These are phyloP conservation scores for Chaetothyriales sp. DNA, from an alignment of 2,329 filamentous ascomycete genomes.

Conservation along the genomic window DNA sequence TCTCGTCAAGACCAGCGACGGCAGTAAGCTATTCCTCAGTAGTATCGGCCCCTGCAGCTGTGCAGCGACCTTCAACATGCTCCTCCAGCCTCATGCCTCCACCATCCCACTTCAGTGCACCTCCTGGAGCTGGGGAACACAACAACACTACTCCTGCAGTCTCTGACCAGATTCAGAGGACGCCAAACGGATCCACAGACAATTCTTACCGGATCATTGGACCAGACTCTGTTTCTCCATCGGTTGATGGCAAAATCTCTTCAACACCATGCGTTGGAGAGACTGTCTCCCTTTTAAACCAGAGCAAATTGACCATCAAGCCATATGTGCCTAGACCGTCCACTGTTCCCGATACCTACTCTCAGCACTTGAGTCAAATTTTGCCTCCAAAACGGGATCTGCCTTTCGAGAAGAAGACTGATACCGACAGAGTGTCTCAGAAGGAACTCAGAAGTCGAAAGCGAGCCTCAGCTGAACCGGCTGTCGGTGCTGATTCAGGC, in stretches of 20 bases:
- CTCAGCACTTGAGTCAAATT: conserved; percentile 19
- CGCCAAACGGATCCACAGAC: neutral
- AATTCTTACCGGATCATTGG: neutral
- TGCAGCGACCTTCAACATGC: neutral
- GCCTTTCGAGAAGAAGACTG: conserved; percentile 20
- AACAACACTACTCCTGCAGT: neutral
- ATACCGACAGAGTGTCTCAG: neutral
- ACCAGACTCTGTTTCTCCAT: neutral
- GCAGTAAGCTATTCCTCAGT: neutral
- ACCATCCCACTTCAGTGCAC: neutral
- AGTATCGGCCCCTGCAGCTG: neutral
- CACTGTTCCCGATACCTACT: conserved; percentile 18
- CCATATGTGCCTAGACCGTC: conserved; percentile 15
- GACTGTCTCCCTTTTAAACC: neutral
- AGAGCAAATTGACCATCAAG: neutral
- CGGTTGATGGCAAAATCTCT: neutral
- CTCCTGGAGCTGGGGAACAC: neutral
- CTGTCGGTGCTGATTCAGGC: neutral
- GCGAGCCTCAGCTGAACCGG: neutral
- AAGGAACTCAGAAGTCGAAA: neutral
- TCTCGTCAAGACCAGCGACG: neutral
- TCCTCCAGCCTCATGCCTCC: neutral
- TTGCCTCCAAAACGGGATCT: conserved; percentile 30
- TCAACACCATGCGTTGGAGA: neutral
- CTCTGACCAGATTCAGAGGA: neutral